Conservation (phyloP, 176 grass and related monocot genomes). For the Elaeis guineensis region DNA sequence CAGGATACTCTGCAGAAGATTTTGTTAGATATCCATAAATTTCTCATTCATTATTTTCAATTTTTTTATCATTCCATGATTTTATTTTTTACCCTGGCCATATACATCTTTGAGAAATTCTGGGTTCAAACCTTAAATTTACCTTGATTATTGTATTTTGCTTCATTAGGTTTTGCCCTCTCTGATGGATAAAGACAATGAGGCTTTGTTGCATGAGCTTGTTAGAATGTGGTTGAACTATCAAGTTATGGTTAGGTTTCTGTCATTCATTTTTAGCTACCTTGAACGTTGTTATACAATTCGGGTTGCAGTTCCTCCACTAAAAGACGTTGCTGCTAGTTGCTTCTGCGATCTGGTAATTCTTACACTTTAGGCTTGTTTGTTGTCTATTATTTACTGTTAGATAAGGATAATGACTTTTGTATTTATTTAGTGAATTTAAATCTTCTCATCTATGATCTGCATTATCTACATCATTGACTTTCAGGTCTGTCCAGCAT, state of each 20-base stretch:
- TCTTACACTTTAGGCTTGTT: conserved; percentile 2
- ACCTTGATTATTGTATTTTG: neutral
- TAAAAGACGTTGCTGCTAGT: conserved; percentile 33
- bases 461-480: too few species aligned
- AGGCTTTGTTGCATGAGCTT: conserved; percentile 34
- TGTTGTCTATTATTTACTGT: neutral
- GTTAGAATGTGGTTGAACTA: conserved; percentile 52
- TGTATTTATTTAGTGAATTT: too few species aligned
- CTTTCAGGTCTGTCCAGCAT: too few species aligned
- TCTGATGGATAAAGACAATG: conserved; percentile 34
- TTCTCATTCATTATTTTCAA: too few species aligned
- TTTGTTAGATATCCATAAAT: too few species aligned
- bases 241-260: conserved; percentile 26
- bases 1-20: too few species aligned
- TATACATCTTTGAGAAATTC: too few species aligned
- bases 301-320: conserved; percentile 33
- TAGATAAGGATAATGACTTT: neutral
- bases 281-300: conserved; percentile 37
- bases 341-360: conserved; percentile 37
- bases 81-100: too few species aligned
- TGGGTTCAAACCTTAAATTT: too few species aligned
- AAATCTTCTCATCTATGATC: too few species aligned
- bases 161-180: conserved; percentile 41
- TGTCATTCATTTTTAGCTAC: conserved; percentile 38
- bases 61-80: too few species aligned